A percentile compares a stretch with the other conserved stretches of the same genome.
phyloP scores from a whole-genome alignment of 1,139 yeast species.

The Eremothecium gossypii region DNA sequence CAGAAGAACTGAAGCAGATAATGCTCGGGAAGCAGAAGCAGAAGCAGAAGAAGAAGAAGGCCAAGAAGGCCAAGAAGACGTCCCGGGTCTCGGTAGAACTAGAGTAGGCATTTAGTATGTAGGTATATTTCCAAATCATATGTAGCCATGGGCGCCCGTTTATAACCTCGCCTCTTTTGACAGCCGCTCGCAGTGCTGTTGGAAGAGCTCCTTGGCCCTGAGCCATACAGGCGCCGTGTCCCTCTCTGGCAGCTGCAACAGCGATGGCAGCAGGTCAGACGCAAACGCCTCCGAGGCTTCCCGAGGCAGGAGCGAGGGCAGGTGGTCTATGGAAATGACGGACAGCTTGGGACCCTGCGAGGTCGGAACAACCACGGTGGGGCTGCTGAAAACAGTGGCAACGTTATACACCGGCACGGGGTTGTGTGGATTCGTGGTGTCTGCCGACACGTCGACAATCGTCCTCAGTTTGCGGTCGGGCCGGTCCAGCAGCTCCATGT shows the following conservation, averaged over 20 bases:
- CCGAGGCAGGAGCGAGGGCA: conserved; percentile 91
- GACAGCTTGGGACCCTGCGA: conserved; percentile 76
- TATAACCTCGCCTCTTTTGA: not conserved
- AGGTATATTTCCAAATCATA: not conserved
- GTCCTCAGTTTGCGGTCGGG: conserved; percentile 68
- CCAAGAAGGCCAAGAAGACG: conserved; percentile 34
- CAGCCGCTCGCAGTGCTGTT: conserved; percentile 70
- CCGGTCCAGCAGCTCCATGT: conserved; percentile 55
- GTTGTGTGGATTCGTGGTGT: conserved; percentile 96
- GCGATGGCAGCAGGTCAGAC: conserved; percentile 76
- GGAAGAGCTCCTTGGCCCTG: conserved; percentile 73
- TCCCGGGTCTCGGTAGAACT: conserved; percentile 45
- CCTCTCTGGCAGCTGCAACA: conserved; percentile 75
- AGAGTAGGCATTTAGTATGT: conserved; percentile 34
- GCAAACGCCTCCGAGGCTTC: conserved; percentile 92
- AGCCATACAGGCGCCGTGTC: conserved; percentile 82
- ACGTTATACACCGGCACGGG: conserved; percentile 89
- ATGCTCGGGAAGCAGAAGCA: conserved; percentile 34
- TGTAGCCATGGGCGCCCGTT: not conserved
- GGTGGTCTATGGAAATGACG: conserved; percentile 92
- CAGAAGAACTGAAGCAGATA: conserved; percentile 34
- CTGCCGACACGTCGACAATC: conserved; percentile 96
- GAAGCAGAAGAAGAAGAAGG: conserved; percentile 36
- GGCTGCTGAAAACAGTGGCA: conserved; percentile 84
- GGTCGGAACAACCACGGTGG: conserved; percentile 77